Conservation (phyloP, 2,329 filamentous ascomycete genomes). For the Periconia digitata region DNA sequence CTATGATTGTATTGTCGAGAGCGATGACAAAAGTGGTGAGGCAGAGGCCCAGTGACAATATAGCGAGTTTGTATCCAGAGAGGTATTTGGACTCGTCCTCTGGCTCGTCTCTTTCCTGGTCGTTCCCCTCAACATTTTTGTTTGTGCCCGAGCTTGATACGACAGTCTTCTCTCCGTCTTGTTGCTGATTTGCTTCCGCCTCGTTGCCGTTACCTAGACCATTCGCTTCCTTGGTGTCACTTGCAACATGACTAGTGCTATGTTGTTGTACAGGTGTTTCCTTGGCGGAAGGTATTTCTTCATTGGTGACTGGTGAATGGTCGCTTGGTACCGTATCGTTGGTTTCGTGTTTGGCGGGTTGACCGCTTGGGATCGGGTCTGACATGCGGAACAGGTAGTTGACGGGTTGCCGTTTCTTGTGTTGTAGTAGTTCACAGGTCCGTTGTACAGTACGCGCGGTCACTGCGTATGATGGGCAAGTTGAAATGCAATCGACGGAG, state of each 20-base stretch:
- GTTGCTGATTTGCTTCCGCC: not conserved
- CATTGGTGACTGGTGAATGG: not conserved
- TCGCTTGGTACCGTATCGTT: not conserved
- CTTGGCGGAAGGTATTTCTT: not conserved
- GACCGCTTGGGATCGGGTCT: not conserved
- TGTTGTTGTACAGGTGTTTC: not conserved
- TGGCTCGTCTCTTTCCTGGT: conserved; percentile 10
- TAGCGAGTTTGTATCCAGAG: conserved; percentile 33
- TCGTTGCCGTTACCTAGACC: not conserved
- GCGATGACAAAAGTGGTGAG: conserved; percentile 41
- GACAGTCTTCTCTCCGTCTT: not conserved
- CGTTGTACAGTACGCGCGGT: not conserved
- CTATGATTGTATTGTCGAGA: conserved; percentile 45
- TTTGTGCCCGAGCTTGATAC: not conserved
- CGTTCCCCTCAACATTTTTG: not conserved
- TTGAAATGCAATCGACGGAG: too few species aligned
- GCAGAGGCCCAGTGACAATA: conserved; percentile 38
- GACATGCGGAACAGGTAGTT: not conserved
- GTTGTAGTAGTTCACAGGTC: not conserved
- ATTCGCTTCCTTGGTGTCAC: not conserved
- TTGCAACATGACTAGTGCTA: not conserved
- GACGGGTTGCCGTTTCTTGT: not conserved
- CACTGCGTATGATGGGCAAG: too few species aligned
- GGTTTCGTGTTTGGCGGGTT: not conserved
- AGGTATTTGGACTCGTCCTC: conserved; percentile 44